Evolutionary conservation across 2,329 filamentous ascomycete genomes (phyloP).

Genomic region (Aspergillus clavatus): DNA sequence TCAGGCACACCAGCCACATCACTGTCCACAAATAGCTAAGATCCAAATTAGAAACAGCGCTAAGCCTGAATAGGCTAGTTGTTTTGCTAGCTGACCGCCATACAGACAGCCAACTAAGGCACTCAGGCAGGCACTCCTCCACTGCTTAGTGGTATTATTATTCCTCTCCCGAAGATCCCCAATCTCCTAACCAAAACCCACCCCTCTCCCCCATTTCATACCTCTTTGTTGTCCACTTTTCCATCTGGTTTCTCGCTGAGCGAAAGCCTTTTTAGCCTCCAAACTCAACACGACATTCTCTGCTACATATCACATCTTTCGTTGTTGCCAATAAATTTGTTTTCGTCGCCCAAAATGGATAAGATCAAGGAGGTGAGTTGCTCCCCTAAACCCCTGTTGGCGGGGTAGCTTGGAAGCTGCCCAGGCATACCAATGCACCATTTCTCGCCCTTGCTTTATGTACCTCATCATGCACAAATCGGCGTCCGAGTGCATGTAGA

Average conservation of each 20-base stretch:
- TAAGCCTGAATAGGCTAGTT: slow-evolving; percentile 3
- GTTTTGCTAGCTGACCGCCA: slow-evolving; percentile 18
- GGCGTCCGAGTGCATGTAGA: background rate
- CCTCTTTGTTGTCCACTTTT: slow-evolving; percentile 7
- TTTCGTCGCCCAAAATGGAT: slow-evolving; percentile 59
- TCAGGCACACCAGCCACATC: background rate
- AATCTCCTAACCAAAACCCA: slow-evolving; percentile 4
- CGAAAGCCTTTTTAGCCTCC: slow-evolving; percentile 28
- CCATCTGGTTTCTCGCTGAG: slow-evolving; percentile 32
- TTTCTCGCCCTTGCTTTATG: slow-evolving; percentile 15
- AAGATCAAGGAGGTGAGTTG: slow-evolving; percentile 80
- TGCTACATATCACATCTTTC: slow-evolving; percentile 24
- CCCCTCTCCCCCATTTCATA: slow-evolving; percentile 14
- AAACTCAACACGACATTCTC: slow-evolving; percentile 26
- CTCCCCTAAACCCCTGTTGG: slow-evolving; percentile 24
- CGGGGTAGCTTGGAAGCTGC: slow-evolving; percentile 37
- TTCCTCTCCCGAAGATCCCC: slow-evolving; percentile 6
- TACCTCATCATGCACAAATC: slow-evolving; percentile 9
- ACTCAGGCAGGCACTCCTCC: slow-evolving; percentile 16
- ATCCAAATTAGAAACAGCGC: background rate
- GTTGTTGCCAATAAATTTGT: slow-evolving; percentile 24
- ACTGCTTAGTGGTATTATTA: slow-evolving; percentile 8
- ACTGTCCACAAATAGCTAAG: background rate
- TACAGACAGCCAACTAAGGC: no score
- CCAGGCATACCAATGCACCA: slow-evolving; percentile 21